Evolutionary conservation across 805 yeast species (phyloP), one percentile per base, ranked within the genome.

Genomic region (Sugiyamaella marilandica): DNA sequence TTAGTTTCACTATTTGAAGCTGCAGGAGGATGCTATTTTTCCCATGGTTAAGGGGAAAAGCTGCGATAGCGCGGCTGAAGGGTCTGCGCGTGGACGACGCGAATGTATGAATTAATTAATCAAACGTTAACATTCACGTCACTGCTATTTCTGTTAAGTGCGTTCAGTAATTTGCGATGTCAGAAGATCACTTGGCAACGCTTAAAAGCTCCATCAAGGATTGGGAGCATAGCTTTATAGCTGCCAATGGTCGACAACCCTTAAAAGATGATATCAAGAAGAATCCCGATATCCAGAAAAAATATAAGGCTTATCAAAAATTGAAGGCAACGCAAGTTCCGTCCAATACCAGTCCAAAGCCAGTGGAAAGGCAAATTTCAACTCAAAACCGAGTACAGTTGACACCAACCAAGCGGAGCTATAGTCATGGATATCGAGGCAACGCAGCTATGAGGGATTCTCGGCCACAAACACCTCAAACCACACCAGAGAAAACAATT

Each of bases 191-290:
- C 37, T 29, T 47, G 19, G 18, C 26, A 11, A 19, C 55, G 47
- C 59, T 80, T 33, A 77, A 76, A 56, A 56, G 66, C 7, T 75
- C 74, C 52, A 69, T 82, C 50, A 82, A 82, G 58, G 62, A 63
- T 9, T 82, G 86, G 85, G 86, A 82, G 55, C 72, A 75, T 43
- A 57, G 59, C 1, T 82, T 79, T 58, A 60, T 64, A 14, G 57
- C 60, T 13, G 55, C 62, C 18, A 56, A 72, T 41, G 75, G 77
- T 1, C 64, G 79, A n/a, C 65, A 66, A 14, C 85, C 87, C 0
- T 61, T 69, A 0, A 72, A 70, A 29, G 69, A 69, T 10, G 85
- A 81, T 59, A 74, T 82, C 47, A 75, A 73, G 57, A 60, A 63
- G 7, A 63, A 72, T 45, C 65, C 69, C 1, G 51, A 49, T 16